A percentile compares a stretch with the other conserved stretches of the same genome.
Evolutionary conservation across 2,329 filamentous ascomycete species (phyloP).

Genomic region (Dactylellina cionopaga): DNA sequence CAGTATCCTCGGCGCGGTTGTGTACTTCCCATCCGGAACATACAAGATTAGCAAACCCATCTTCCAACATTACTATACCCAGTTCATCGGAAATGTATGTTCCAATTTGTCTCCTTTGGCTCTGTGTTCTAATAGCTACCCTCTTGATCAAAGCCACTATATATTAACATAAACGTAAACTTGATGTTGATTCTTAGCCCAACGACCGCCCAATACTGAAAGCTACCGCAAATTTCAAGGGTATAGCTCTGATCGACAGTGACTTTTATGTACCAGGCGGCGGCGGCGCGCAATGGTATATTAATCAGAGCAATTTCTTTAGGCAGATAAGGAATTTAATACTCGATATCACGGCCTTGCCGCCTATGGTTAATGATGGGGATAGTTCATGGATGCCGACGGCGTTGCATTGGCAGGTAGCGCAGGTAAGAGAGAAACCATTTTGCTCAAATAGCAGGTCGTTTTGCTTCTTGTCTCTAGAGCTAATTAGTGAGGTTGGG

Average conservation of each 20-base stretch:
- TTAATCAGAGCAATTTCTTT: conserved; percentile 69
- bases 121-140: conserved; percentile 63
- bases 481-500: too few species aligned
- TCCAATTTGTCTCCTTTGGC: conserved; percentile 55
- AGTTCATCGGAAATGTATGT: conserved; percentile 55
- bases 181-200: conserved; percentile 85
- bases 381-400: conserved; percentile 17
- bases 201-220: conserved; percentile 77
- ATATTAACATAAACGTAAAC: conserved; percentile 78
- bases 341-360: conserved; percentile 66
- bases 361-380: conserved; percentile 59
- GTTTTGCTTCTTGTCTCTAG: too few species aligned
- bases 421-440: conserved; percentile 62
- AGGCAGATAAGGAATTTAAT: conserved; percentile 73
- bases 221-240: conserved; percentile 76
- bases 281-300: conserved; percentile 60
- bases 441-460: conserved; percentile 32
- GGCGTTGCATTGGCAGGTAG: conserved; percentile 75
- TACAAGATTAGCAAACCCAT: conserved; percentile 51
- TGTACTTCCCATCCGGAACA: conserved; percentile 46
- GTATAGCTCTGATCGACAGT: conserved; percentile 87
- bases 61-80: conserved; percentile 56
- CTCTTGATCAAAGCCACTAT: conserved; percentile 81
- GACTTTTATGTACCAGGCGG: conserved; percentile 75
- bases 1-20: conserved; percentile 51